These are phyloP conservation scores for Obba rivulosa DNA, from an alignment of 768 basidiomycete genomes.

Conservation along the genomic window DNA sequence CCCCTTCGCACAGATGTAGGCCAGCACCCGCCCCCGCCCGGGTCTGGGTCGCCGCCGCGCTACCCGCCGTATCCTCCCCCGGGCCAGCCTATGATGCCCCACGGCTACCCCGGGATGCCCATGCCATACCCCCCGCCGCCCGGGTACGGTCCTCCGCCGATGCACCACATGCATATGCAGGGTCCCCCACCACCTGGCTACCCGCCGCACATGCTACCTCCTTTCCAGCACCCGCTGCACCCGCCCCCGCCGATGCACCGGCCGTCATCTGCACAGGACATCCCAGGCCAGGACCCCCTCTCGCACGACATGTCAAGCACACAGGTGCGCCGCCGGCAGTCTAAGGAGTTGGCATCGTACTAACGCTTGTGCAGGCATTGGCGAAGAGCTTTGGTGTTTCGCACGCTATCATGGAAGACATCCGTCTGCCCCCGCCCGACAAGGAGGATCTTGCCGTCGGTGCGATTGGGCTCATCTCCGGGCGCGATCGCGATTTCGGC, in stretches of 20 bases:
- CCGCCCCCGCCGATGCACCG: constrained; percentile 22
- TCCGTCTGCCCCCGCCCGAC: constrained; percentile 50
- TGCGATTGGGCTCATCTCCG: constrained; percentile 62
- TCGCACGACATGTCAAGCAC: constrained; percentile 75
- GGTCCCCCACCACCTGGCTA: constrained; percentile 36
- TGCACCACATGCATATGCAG: constrained; percentile 34
- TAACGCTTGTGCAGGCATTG: constrained; percentile 40
- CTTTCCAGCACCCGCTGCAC: constrained; percentile 34
- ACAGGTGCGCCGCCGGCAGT: constrained; percentile 36
- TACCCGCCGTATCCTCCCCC: constrained; percentile 28
- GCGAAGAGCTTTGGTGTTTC: constrained; percentile 80
- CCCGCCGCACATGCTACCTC: constrained; percentile 33
- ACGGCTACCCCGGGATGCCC: constrained; percentile 44
- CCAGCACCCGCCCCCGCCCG: constrained; percentile 14
- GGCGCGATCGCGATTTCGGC: constrained; percentile 56
- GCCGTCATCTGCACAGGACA: constrained; percentile 29
- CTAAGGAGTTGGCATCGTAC: not conserved
- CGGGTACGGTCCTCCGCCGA: constrained; percentile 34
- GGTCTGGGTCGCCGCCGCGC: constrained; percentile 25
- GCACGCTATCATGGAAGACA: constrained; percentile 59
- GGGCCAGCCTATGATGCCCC: constrained; percentile 34
- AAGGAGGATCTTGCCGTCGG: constrained; percentile 77
- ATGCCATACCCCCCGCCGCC: constrained; percentile 36
- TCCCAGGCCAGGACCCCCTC: constrained; percentile 76
- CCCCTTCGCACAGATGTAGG: constrained; percentile 17